Base-by-base conservation (phyloP, 2,329 filamentous ascomycete genomes). In the Phialophora macrospora region DNA sequence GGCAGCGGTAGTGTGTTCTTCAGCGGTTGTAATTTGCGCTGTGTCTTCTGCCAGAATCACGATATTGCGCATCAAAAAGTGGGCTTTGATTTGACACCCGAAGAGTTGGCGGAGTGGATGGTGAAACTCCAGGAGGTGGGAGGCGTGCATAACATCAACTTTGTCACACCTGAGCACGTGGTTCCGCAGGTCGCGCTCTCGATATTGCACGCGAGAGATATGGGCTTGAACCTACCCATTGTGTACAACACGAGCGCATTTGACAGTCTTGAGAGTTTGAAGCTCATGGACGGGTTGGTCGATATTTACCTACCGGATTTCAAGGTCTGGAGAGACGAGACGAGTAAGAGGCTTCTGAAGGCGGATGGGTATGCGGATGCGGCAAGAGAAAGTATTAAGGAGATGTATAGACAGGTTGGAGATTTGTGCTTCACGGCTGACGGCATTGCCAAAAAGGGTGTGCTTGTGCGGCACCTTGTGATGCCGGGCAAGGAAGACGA, bases 241-340 rank as follows among this genome's bases (percentile, higher is more conserved):
- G 84, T 96, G 38, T 95, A 96, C 82, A 96, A 96, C 74, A 93
- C 91, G 0, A 93, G 89, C 0, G 88, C 89, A 11, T 96, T 91
- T 73, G 92, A 96, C 77, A 92, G 88, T 0, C 79, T 89, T 0
- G 88, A 87, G 2, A 92, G 89, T 0, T 80, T 96, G 1, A 78
- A 87, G 65, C 81, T 95, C 8, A 84, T 96, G 72, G 88, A 95
- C 71, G 91, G 91, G 0, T 80, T 96, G 30, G 87, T 95, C 0
- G 91, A 95, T 75, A 92, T 96, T 52, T 96, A 95, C 74, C 81
- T 96, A n/a, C 89, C 91, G 0, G 91, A 96, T 74, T 95, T 95
- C 81, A 95, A 96, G 76, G 87, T 93, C 9, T 95, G 90, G 91
- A 85, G 85, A 30, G 76, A 82, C 1, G 80, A 76, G 24, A 89